Evolutionary conservation across 2,329 filamentous ascomycete species (phyloP).

Genomic region (Paecilomyces sp.): DNA sequence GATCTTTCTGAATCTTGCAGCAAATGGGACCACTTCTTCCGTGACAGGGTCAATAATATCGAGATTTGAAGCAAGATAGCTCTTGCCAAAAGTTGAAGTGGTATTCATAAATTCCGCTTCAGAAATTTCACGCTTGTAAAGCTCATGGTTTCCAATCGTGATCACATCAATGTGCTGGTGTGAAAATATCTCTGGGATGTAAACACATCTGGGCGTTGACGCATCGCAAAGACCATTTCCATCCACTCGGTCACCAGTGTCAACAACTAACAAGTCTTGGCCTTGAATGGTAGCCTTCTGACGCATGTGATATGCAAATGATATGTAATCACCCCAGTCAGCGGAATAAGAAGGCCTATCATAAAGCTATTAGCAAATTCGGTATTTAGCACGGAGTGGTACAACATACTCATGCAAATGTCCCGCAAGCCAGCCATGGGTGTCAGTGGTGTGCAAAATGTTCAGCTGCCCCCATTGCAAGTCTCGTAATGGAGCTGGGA

Average conservation of each 20-base stretch:
- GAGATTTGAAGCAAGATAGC: constrained; percentile 85
- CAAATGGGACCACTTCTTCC: constrained; percentile 66
- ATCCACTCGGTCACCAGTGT: constrained; percentile 89
- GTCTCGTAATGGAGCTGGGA: not conserved
- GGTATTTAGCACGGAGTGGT: no score
- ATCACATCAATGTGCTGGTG: constrained; percentile 78
- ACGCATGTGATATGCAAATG: constrained; percentile 54
- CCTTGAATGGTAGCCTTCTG: constrained; percentile 70
- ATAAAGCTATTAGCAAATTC: no score
- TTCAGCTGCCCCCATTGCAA: not conserved
- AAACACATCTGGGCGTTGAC: constrained; percentile 78
- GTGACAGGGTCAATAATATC: constrained; percentile 73
- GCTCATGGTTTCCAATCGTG: constrained; percentile 87
- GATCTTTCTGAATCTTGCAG: constrained; percentile 79
- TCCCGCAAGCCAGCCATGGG: not conserved
- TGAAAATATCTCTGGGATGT: constrained; percentile 79
- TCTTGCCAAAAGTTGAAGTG: constrained; percentile 71
- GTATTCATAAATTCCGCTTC: constrained; percentile 71
- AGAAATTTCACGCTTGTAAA: constrained; percentile 75
- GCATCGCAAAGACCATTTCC: constrained; percentile 92
- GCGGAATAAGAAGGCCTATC: not conserved
- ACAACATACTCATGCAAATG: not conserved
- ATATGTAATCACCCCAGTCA: not conserved
- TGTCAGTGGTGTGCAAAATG: not conserved
- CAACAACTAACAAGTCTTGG: constrained; percentile 78